Conservation (phyloP, 495 filamentous ascomycete genomes). For the Apiosordaria backusii region DNA sequence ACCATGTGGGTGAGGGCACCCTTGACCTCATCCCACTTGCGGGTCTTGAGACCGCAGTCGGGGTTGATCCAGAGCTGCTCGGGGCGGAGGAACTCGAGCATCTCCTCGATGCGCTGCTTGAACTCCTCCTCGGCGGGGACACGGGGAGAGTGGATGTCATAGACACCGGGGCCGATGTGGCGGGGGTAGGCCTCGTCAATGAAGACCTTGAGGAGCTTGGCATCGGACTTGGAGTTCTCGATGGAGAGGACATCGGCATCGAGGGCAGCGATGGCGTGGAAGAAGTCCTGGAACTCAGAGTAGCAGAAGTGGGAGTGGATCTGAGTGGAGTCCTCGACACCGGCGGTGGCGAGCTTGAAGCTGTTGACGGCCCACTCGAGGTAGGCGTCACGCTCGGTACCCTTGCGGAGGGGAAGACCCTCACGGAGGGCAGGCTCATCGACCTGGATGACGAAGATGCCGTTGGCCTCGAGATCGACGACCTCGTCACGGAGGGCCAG, state of each 20-base stretch:
- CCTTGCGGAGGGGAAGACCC: constrained; percentile 92
- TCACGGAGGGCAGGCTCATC: constrained; percentile 99
- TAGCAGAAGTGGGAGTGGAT: constrained; percentile 99
- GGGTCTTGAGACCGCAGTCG: constrained; percentile 98
- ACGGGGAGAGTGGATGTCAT: constrained; percentile 99
- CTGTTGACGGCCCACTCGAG: constrained; percentile 93
- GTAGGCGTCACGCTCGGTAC: constrained; percentile 90
- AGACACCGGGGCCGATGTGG: constrained; percentile 98
- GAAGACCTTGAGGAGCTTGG: constrained; percentile 98
- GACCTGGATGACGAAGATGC: constrained; percentile 96
- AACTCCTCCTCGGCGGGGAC: constrained; percentile 93
- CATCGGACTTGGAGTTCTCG: constrained; percentile 99
- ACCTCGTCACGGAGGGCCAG: constrained; percentile 98
- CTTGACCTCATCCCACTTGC: constrained; percentile 95
- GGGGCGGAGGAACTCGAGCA: constrained; percentile 77
- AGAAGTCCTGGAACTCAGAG: constrained; percentile 99
- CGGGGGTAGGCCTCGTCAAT: constrained; percentile 92
- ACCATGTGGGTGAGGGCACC: constrained; percentile 89
- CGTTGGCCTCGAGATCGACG: constrained; percentile 91
- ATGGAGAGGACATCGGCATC: constrained; percentile 98
- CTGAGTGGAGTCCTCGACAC: constrained; percentile 89
- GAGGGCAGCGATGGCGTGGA: constrained; percentile 97
- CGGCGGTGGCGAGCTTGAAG: constrained; percentile 90
- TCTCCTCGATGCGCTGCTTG: constrained; percentile 93
- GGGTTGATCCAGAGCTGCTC: constrained; percentile 99